Evolutionary conservation across 2,329 filamentous ascomycete genomes (phyloP), one percentile per base, ranked within the genome.

Genomic region (Claviceps purpurea): DNA sequence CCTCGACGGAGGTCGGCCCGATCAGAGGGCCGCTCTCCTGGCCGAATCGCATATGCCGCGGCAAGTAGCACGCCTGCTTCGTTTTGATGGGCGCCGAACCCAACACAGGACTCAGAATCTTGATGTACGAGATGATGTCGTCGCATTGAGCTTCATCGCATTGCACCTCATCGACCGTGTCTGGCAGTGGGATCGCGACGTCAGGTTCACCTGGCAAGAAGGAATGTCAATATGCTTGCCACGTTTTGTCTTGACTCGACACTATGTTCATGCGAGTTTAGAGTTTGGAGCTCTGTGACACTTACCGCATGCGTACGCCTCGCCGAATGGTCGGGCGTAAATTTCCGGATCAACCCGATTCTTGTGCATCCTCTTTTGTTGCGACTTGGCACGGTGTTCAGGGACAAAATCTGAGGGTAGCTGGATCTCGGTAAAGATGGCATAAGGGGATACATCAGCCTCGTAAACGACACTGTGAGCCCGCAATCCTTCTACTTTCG

Each of bases 61-160:
- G 93, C 49, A 98, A 73, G 68, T 98, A 98, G 68, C 93, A 98
- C 24, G 93, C 90, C 70, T 98, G 93, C 58, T 82, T 80, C 5
- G 81, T 78, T 52, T 83, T 81, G 51, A 97, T 62, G 60, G 87
- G 69, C 43, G 89, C 77, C 52, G 84, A 68, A 58, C 81, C 73
- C 60, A 96, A 70, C 54, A 82, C 68, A n/a, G 83, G 67, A 60
- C 78, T 76, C 62, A 90, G 76, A 3, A 77, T 76, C 39, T 72
- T 70, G 43, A 94, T 82, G 57, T 95, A 89, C 45, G 89, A 81
- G 42, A 89, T 75, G 47, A 98, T 82, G 61, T 95, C 89, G 64
- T 94, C 83, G 68, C 90, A 96, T 54, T 88, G 79, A 6, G 72
- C 68, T 54, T 82, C 76, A 63, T 97, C 90, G 54, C 84, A 80